These are phyloP conservation scores for Diaporthe caulivora DNA, from an alignment of 2,329 filamentous ascomycete species.

Conservation along the genomic window DNA sequence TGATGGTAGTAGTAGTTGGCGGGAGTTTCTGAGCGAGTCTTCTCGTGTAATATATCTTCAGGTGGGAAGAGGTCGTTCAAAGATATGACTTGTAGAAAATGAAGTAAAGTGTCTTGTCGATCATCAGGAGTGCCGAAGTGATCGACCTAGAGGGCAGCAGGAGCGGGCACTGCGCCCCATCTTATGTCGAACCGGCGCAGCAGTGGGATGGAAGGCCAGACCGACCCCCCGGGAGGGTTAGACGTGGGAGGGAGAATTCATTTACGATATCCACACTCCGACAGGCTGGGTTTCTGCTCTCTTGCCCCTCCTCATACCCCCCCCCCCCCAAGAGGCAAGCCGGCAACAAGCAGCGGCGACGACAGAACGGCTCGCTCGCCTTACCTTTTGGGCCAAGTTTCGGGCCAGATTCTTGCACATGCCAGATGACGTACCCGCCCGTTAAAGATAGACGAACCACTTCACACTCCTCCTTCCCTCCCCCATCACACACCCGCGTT, in stretches of 20 bases:
- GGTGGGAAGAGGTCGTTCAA: neutral
- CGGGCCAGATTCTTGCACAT: conserved; percentile 6
- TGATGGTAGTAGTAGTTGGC: neutral
- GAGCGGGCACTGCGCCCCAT: conserved; percentile 22
- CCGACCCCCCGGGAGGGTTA: conserved; percentile 5
- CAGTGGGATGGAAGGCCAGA: neutral
- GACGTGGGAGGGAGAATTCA: conserved; percentile 1
- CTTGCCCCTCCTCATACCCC: too few species aligned
- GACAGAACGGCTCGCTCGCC: neutral
- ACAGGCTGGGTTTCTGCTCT: conserved; percentile 3
- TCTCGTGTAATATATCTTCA: conserved; percentile 4
- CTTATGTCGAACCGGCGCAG: conserved; percentile 8
- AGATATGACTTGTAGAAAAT: conserved; percentile 23
- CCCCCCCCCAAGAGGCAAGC: too few species aligned
- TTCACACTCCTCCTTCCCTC: neutral
- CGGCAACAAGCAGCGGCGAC: too few species aligned
- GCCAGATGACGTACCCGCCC: conserved; percentile 27
- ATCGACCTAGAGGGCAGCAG: conserved; percentile 1
- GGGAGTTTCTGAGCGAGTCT: neutral
- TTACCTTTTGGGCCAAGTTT: neutral
- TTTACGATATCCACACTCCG: conserved; percentile 24
- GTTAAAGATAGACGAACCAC: conserved; percentile 26
- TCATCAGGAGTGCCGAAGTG: neutral
- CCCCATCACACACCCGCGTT: neutral
- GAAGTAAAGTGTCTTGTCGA: neutral